Evolutionary conservation across 2,329 filamentous ascomycete species (phyloP).

Genomic region (Pleomassaria siparia): DNA sequence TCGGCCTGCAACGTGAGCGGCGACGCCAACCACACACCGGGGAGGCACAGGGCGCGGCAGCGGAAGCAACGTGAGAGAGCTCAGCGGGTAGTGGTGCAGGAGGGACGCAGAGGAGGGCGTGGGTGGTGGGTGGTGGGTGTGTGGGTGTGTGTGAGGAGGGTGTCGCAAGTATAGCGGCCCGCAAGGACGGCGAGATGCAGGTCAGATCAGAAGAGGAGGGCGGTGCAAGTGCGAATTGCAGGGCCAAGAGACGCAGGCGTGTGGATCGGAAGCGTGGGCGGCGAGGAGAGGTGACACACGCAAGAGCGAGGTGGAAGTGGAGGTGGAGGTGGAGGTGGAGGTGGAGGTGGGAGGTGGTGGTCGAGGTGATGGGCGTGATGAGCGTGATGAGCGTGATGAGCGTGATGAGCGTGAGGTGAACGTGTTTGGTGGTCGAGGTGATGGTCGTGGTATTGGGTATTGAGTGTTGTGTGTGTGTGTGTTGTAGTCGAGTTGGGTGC

Average conservation of each 20-base stretch:
- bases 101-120: constrained; percentile 27
- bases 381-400: background rate
- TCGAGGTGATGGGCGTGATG: background rate
- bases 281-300: background rate
- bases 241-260: constrained; percentile 5
- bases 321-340: background rate
- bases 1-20: constrained; percentile 23
- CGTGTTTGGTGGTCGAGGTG: too few relatives aligned
- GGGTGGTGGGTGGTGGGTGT: too few relatives aligned
- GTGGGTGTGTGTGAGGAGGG: constrained; percentile 20
- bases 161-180: constrained; percentile 37
- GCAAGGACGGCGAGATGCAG: constrained; percentile 33
- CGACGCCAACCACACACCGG: constrained; percentile 31
- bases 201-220: constrained; percentile 27
- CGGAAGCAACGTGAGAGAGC: background rate
- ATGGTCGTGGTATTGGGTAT: too few relatives aligned
- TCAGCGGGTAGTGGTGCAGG: constrained; percentile 7
- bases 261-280: constrained; percentile 7
- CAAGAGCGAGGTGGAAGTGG: background rate
- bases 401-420: background rate
- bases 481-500: constrained; percentile 9
- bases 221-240: constrained; percentile 8
- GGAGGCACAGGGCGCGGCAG: constrained; percentile 9
- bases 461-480: background rate
- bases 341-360: background rate